These are phyloP conservation scores for Volutella citrinella DNA, from an alignment of 2,329 filamentous ascomycete species.

Conservation along the genomic window DNA sequence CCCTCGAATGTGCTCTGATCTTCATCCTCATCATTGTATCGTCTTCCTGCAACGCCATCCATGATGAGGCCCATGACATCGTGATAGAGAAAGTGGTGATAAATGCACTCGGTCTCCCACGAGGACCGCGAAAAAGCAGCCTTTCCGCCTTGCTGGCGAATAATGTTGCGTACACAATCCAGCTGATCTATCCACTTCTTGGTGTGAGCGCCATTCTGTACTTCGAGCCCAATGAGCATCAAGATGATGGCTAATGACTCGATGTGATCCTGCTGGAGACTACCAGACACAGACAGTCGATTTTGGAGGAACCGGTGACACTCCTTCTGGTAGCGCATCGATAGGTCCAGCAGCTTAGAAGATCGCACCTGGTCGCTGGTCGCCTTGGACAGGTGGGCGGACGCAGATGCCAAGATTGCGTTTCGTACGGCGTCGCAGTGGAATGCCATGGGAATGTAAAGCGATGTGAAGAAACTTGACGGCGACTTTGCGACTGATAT, in stretches of 20 bases:
- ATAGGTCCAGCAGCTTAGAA: background rate
- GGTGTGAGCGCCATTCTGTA: conserved; percentile 3
- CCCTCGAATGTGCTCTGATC: no score
- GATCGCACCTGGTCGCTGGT: background rate
- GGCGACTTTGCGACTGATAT: conserved; percentile 1
- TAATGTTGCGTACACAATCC: conserved; percentile 4
- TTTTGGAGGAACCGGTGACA: conserved; percentile 1
- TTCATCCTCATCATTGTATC: background rate
- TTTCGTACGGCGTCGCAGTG: conserved; percentile 4
- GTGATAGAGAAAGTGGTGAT: conserved; percentile 6
- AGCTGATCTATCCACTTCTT: conserved; percentile 6
- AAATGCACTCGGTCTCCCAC: conserved; percentile 4
- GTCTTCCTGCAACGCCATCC: background rate
- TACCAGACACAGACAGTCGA: background rate
- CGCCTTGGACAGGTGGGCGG: conserved; percentile 5
- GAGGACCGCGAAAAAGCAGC: conserved; percentile 1
- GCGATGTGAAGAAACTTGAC: conserved; percentile 1
- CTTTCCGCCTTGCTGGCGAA: conserved; percentile 1
- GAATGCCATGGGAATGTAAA: conserved; percentile 11
- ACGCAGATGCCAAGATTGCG: conserved; percentile 5
- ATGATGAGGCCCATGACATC: conserved; percentile 10
- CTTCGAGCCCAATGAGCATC: conserved; percentile 6
- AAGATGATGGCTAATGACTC: conserved; percentile 5
- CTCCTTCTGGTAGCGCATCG: background rate
- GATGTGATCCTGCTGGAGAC: background rate